Conservation (phyloP, 805 yeast genomes). For the Ogataea methanolica region DNA sequence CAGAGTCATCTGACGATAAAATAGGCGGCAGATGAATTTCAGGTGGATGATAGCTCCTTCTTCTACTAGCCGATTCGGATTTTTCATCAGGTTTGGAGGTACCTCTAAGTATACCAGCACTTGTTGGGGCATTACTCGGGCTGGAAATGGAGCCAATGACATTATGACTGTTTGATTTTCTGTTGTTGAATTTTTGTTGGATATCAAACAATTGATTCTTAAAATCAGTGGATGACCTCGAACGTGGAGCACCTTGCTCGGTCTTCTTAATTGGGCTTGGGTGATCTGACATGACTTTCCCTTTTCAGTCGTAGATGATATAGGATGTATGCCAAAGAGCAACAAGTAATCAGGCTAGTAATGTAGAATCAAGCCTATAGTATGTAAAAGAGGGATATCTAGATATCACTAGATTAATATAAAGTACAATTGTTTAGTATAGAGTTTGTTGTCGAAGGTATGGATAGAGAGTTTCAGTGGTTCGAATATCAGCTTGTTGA, state of each 20-base stretch:
- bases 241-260: background rate
- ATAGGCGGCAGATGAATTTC: constrained; percentile 18
- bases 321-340: no score
- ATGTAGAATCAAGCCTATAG: no score
- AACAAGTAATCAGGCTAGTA: no score
- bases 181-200: constrained; percentile 28
- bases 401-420: no score
- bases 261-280: background rate
- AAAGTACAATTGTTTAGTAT: no score
- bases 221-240: constrained; percentile 28
- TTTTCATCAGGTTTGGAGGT: constrained; percentile 1
- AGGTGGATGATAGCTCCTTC: constrained; percentile 6
- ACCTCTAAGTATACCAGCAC: constrained; percentile 2
- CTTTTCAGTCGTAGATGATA: no score
- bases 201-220: constrained; percentile 39
- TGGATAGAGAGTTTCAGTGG: no score
- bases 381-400: no score
- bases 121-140: background rate
- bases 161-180: constrained; percentile 6
- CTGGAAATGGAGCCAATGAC: background rate
- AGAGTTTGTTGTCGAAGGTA: no score
- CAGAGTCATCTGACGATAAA: background rate
- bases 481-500: no score
- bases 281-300: background rate
- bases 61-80: background rate